Evolutionary conservation across 2,329 filamentous ascomycete genomes (phyloP), one percentile per base, ranked within the genome.

Genomic region (Penicillium sp.): DNA sequence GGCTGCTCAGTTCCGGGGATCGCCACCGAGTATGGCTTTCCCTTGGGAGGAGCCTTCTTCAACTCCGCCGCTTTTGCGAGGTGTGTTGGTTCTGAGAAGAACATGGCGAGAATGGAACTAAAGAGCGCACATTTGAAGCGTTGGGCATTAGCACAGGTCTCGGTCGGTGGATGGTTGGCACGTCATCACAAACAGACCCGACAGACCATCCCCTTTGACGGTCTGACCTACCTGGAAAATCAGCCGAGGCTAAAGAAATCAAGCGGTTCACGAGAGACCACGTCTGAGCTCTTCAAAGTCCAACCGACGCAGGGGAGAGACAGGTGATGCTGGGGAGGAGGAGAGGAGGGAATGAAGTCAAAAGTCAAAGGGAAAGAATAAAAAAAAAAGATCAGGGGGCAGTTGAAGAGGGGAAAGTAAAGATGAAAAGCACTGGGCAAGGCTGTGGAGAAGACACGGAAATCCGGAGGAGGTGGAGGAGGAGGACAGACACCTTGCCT

Each of bases 11-110:
- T 84, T 53, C 86, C 86, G 1, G 89, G 85, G 18, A 98, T 61
- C 9, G 88, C 74, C 11, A 95, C 75, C 39, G 85, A 86, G 66
- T 93, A 93, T 1, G 90, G 87, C 42, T 81, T 74, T 55, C 89
- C 89, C 7, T 84, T 79, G 3, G 88, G 83, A 41, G 89, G 88
- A 12, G 80, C 77, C 48, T 73, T 66, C 44, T 76, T 71, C 48
- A 88, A 71, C 65, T 83, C 79, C 38, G 65, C 61, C 11, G 69
- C 69, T 51, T 65, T 67, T 48, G 62, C 61, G 37, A 71, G 54
- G 45, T 71, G 63, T 26, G 55, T 11, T 9, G 63, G 58, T 43
- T 66, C 61, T 46, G 67, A 68, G 47, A 64, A 71, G 26, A 71
- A 64, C 70, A 73, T 73, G 45, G 32, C 33, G 42, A 29, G 34